Percentiles rank a stretch among this genome's conserved stretches.
Evolutionary conservation across 176 grass and related monocot species (phyloP).

Genomic region (Juncus effusus): DNA sequence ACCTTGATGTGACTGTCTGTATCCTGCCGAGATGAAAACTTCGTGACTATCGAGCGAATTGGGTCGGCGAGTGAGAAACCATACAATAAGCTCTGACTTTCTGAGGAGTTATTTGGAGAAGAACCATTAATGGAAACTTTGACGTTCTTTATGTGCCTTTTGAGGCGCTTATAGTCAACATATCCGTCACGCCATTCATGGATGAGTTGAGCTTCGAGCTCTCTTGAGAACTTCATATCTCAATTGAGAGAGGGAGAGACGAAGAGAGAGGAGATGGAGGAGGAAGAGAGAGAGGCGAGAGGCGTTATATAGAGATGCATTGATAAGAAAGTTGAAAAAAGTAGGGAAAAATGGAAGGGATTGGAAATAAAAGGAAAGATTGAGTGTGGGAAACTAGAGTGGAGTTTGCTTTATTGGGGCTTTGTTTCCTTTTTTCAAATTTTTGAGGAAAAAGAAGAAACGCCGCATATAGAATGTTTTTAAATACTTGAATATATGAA

Average conservation of each 20-base stretch:
- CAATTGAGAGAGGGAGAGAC: constrained; percentile 4
- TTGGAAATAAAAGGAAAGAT: constrained; percentile 11
- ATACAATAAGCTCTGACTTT: constrained; percentile 8
- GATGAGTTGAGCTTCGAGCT: constrained; percentile 75
- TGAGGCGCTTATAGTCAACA: constrained; percentile 76
- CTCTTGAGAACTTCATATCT: constrained; percentile 81
- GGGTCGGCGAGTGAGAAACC: constrained; percentile 74
- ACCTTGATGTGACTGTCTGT: constrained; percentile 20
- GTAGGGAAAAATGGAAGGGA: constrained; percentile 11
- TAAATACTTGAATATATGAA: not conserved
- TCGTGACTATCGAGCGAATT: constrained; percentile 43
- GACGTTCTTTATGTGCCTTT: constrained; percentile 82
- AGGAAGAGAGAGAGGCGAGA: constrained; percentile 6
- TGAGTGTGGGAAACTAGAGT: constrained; percentile 32
- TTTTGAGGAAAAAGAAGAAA: not conserved
- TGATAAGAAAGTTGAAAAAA: constrained; percentile 31
- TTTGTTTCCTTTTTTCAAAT: not conserved
- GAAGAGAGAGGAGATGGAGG: constrained; percentile 12
- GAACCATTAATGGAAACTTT: constrained; percentile 38
- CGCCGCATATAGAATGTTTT: not conserved
- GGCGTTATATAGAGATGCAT: constrained; percentile 33
- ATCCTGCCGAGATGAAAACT: constrained; percentile 14
- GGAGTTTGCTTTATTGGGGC: constrained; percentile 19
- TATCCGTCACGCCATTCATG: constrained; percentile 62
- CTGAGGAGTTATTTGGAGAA: not conserved